phyloP scores from a whole-genome alignment of 495 filamentous ascomycete genomes.

The Parathielavia hyrcaniae region DNA sequence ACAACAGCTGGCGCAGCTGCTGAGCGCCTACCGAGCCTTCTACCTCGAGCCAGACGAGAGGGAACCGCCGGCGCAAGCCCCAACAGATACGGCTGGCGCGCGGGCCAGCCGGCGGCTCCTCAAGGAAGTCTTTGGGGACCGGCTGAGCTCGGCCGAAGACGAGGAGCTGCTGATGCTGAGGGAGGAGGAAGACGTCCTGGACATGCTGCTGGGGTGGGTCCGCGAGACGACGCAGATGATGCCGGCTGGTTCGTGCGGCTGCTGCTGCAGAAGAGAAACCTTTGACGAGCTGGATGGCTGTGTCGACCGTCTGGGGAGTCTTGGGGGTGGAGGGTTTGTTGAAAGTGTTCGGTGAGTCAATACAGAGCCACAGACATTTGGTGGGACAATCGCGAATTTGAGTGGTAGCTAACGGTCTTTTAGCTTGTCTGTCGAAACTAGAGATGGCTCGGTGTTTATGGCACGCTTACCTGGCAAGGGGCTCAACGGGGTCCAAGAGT shows the following conservation, averaged over 20 bases:
- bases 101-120: slow-evolving; percentile 18
- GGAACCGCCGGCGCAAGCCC: not conserved
- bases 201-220: slow-evolving; percentile 17
- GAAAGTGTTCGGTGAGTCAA: slow-evolving; percentile 20
- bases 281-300: slow-evolving; percentile 12
- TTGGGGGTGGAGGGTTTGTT: slow-evolving; percentile 15
- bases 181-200: slow-evolving; percentile 26
- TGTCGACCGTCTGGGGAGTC: slow-evolving; percentile 9
- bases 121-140: slow-evolving; percentile 21
- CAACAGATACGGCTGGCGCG: slow-evolving; percentile 3
- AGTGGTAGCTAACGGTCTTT: not conserved
- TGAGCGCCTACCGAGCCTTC: slow-evolving; percentile 25
- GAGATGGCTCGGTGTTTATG: not conserved
- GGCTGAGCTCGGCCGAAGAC: slow-evolving; percentile 16
- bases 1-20: slow-evolving; percentile 21
- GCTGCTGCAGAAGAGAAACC: too few species aligned
- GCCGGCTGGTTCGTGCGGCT: not conserved
- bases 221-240: slow-evolving; percentile 11
- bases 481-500: slow-evolving; percentile 2
- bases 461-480: slow-evolving; percentile 1
- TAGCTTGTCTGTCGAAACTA: slow-evolving; percentile 1
- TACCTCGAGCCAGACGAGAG: slow-evolving; percentile 14
- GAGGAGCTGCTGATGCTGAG: slow-evolving; percentile 17
- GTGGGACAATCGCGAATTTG: not conserved
- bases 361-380: not conserved